Base-by-base conservation (phyloP, 805 yeast species). In the Hanseniaspora jakobsenii region DNA sequence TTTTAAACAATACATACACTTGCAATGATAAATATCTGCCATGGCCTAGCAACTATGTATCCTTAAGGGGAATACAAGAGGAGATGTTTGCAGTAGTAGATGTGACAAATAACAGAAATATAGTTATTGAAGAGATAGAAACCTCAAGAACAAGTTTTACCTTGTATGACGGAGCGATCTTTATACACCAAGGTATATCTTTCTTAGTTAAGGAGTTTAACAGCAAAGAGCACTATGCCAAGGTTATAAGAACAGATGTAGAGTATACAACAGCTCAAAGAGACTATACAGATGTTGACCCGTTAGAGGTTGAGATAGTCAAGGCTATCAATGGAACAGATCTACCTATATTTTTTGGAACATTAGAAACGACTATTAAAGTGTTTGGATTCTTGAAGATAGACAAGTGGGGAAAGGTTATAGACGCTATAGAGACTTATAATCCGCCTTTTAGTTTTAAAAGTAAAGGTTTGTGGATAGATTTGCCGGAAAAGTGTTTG, bases 381-480 rank as follows among this genome's bases (percentile, higher is more conserved):
- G 97, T 91, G 0, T 91, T 87, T 67, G 98, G 98, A 1, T 91
- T 77, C 55, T 91, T 86, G 69, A 91, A 91, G 58, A 66, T 86
- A 44, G 89, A 85, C 55, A 71, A 78, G 48, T 68, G 73, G 28
- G 75, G 77, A 19, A 77, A 82, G 50, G 82, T 91, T n/a, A 65
- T 91, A 28, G 99, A 91, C 62, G 87, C 93, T 0, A 87, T 87
- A 10, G 96, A 89, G 53, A 94, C 93, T 0, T 75, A 80, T 44
- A 81, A 84, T 53, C 95, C 96, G 0, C 95, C 96, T 0, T 74
- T 81, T 2, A 60, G 67, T 3, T 66, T 75, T 31, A 59, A 66
- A 28, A 76, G 93, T 0, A 79, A 81, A 50, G 98, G 99, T 0
- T 67, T 89, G 28, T 91, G 97, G 97, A 71, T 91, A 6, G 95